These are phyloP conservation scores for Chrysosphaeria jannelii DNA, from an alignment of 2,329 filamentous ascomycete genomes.

Conservation along the genomic window DNA sequence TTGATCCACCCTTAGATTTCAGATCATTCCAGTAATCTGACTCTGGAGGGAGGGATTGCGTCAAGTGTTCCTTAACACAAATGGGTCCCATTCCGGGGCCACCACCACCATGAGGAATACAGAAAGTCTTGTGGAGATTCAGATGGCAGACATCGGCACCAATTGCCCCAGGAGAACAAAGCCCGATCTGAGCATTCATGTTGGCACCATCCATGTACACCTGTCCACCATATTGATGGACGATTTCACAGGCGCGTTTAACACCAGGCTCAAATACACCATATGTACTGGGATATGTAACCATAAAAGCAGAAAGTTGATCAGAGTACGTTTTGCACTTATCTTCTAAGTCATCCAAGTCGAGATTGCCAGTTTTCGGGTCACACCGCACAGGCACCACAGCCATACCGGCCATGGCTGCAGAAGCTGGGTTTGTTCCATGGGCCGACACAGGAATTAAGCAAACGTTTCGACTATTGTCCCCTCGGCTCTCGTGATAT, in stretches of 20 bases:
- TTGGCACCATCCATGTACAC: constrained; percentile 98
- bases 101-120: constrained; percentile 84
- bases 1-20: no score
- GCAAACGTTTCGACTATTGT: constrained; percentile 61
- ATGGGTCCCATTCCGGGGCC: constrained; percentile 86
- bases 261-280: constrained; percentile 81
- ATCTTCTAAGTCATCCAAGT: constrained; percentile 54
- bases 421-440: constrained; percentile 84
- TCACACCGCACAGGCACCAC: constrained; percentile 86
- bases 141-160: constrained; percentile 91
- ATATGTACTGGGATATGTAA: constrained; percentile 86
- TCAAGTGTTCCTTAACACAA: constrained; percentile 59
- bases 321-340: constrained; percentile 75
- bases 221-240: constrained; percentile 68
- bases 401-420: constrained; percentile 85
- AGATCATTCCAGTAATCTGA: constrained; percentile 1
- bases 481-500: constrained; percentile 39
- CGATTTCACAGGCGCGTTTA: constrained; percentile 57
- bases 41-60: constrained; percentile 33
- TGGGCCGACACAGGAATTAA: constrained; percentile 86
- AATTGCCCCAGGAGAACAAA: constrained; percentile 83
- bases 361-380: constrained; percentile 59
- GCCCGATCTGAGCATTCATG: constrained; percentile 92
- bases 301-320: constrained; percentile 76
- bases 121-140: constrained; percentile 97